Base-by-base conservation (phyloP, 2,329 filamentous ascomycete genomes). In the Aspergillus vadensis region DNA sequence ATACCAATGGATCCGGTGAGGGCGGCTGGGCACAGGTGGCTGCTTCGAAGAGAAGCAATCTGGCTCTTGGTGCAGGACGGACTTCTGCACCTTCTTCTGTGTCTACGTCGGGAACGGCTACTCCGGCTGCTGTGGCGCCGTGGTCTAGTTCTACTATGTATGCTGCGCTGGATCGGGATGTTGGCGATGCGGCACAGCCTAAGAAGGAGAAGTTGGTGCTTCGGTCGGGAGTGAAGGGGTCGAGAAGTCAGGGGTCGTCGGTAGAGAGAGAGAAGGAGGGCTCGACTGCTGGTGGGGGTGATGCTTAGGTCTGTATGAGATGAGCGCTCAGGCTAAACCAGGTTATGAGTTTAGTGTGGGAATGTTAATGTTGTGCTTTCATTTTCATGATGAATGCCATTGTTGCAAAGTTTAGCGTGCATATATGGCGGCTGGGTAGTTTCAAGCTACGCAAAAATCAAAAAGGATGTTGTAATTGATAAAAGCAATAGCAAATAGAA, bases 251-350 rank as follows among this genome's bases (percentile, higher is more conserved):
- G 47, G 57, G 67, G 4, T 58, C 67, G 6, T 23, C 58, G 10
- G 47, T 50, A 27, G 47, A 50, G 12, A 12, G 76, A 23, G 75
- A 81, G 23, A 77, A 72, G 10, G 80, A 82, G 65, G 76, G 76
- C 63, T 82, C 80, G 79, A 80, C 9, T 81, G 58, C 76, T 79
- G 38, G 78, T 79, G 52, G 73, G 79, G 25, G 25, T 27, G 25
- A 27, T 27, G 25, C 25, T 27, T 27, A 27, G 25, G 7, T 27
- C 25, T 27, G 25, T 6, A 27, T 27, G 25, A 27, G 23, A 25
- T 25, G 23, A 25, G 23, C 8, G 23, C 23, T 7, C 7, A 8
- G 7, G 23, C 23, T 27, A 27, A 36, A 36, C 32, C 32, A 0
- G 2, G 0, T 4, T 36, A 36, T 14, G 32, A 1, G 32, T 36